These are phyloP conservation scores for Thelephora terrestris DNA, from an alignment of 1,284 basidiomycete genomes.

Conservation along the genomic window DNA sequence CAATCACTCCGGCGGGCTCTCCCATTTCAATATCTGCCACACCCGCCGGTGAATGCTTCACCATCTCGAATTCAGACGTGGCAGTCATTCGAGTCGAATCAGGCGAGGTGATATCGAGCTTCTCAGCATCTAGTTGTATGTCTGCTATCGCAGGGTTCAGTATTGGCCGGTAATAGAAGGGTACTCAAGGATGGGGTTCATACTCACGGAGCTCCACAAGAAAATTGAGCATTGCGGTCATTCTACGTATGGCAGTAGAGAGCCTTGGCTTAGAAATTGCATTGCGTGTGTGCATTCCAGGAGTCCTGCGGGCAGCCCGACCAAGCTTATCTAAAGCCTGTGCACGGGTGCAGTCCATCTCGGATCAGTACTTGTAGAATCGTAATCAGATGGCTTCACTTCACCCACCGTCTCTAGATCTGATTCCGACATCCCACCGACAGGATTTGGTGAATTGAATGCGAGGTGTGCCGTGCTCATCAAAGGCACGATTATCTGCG, in stretches of 20 bases:
- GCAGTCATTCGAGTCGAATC: neutral
- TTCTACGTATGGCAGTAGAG: conserved; percentile 52
- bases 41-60: neutral
- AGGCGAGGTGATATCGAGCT: neutral
- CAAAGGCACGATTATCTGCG: conserved; percentile 64
- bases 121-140: too few relatives aligned
- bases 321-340: conserved; percentile 62
- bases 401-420: conserved; percentile 55
- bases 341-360: neutral
- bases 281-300: conserved; percentile 64
- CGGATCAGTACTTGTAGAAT: neutral
- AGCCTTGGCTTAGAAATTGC: conserved; percentile 55
- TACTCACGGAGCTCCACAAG: conserved; percentile 50
- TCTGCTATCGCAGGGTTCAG: neutral
- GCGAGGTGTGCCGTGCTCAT: conserved; percentile 59
- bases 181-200: neutral
- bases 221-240: conserved; percentile 62
- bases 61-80: neutral
- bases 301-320: conserved; percentile 50
- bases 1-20: neutral
- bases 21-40: neutral
- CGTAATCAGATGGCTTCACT: neutral
- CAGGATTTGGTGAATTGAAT: conserved; percentile 46
- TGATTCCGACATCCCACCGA: conserved; percentile 40
- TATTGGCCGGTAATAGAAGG: neutral